Conservation (phyloP, 257 asterid genomes). For the Solanum arcanum region DNA sequence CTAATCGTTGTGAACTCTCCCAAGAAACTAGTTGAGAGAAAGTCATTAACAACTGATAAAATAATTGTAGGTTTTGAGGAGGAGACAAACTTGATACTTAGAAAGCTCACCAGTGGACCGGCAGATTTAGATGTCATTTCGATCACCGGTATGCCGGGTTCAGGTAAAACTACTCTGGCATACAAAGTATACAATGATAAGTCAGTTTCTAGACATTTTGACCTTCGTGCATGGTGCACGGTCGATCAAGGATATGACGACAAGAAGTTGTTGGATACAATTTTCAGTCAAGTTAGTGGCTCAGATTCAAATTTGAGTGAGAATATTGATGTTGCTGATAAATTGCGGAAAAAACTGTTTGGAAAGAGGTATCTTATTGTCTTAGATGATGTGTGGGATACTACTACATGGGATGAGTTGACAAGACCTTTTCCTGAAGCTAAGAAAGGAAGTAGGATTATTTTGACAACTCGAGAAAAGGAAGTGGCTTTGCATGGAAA, state of each 20-base stretch:
- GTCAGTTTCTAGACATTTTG: neutral
- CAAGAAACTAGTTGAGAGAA: too few species aligned
- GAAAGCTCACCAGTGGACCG: too few species aligned
- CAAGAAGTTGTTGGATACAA: neutral
- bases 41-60: fast-evolving
- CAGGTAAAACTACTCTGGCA: neutral
- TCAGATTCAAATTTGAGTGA: neutral
- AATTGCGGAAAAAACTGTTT: neutral
- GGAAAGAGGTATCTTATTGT: conserved; percentile 9
- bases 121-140: too few species aligned
- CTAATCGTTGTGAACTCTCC: fast-evolving
- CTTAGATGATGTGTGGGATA: conserved; percentile 12
- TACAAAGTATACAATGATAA: neutral
- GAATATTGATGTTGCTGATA: neutral
- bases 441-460: neutral
- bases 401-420: neutral
- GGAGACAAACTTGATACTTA: fast-evolving
- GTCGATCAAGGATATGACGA: neutral
- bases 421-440: neutral
- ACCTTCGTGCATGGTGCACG: neutral
- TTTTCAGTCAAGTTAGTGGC: neutral
- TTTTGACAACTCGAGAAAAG: neutral
- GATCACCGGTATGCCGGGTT: neutral
- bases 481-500: neutral
- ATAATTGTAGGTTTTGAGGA: too few species aligned